These are phyloP conservation scores for Bauhinia variegata DNA, from an alignment of 306 rosid genomes.

Conservation along the genomic window DNA sequence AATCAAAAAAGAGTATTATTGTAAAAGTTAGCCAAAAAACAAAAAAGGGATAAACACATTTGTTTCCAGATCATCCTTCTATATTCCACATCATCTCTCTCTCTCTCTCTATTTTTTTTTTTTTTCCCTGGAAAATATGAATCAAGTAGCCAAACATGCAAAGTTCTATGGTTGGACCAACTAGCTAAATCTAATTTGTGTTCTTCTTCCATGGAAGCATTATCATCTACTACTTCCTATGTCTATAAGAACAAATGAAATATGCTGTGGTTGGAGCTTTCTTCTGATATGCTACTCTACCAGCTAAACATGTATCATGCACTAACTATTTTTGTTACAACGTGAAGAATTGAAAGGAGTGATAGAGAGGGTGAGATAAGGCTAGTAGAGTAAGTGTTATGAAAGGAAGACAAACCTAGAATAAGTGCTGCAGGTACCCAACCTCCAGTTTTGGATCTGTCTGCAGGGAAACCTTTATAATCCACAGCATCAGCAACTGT, in stretches of 20 bases:
- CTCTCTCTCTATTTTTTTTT: too few relatives aligned
- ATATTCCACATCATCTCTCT: too few relatives aligned
- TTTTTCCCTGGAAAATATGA: conserved; percentile 2
- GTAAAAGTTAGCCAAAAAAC: too few relatives aligned
- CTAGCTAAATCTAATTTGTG: too few relatives aligned
- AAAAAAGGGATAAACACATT: too few relatives aligned
- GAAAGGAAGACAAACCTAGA: conserved; percentile 57
- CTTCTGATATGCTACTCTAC: background rate
- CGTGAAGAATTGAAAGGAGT: conserved; percentile 17
- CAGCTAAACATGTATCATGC: too few relatives aligned
- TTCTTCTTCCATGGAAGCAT: conserved; percentile 13
- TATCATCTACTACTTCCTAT: background rate
- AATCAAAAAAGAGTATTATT: background rate
- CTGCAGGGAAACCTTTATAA: conserved; percentile 77
- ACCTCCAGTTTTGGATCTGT: conserved; percentile 83
- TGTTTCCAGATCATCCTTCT: too few relatives aligned
- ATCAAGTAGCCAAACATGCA: background rate
- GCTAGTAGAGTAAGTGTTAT: background rate
- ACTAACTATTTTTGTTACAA: too few relatives aligned
- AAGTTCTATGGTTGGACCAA: too few relatives aligned
- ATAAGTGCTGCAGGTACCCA: conserved; percentile 82
- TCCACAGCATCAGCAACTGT: conserved; percentile 74
- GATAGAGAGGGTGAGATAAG: too few relatives aligned
- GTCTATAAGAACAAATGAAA: background rate
- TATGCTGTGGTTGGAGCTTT: background rate